Base-by-base conservation (phyloP, 2,329 filamentous ascomycete species). In the Colletotrichum sansevieriae region DNA sequence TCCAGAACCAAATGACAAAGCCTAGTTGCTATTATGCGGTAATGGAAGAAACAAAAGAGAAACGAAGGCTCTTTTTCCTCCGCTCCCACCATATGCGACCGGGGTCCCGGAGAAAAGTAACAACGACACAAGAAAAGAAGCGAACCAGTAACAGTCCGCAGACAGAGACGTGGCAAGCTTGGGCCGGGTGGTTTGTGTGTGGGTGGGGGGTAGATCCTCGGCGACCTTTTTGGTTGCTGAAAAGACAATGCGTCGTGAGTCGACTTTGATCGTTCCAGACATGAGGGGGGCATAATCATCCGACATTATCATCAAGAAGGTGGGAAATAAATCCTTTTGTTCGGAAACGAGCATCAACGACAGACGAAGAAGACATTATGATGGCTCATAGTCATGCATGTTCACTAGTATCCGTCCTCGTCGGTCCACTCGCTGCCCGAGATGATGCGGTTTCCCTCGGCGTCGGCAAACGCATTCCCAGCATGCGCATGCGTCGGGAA, bases 391-490 rank as follows among this genome's bases (percentile, higher is more conserved):
- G 33, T 55, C 33, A 55, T 29, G 13, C 33, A 41, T 29, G 13
- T 25, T 37, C 11, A 80, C 75, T 29, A 89, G 74, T 84, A 89
- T 41, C 82, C 85, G 76, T 90, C 88, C 75, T 90, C 88, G 71
- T 91, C 89, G 2, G 88, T 90, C 89, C 89, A 91, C 74, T 91
- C 89, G 77, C 88, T 90, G 12, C 87, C 87, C 37, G 87, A 89
- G n/a, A 87, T 80, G 70, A 90, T 88, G 39, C 88, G 83, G 76
- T 88, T 86, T n/a, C 87, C 88, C 41, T 90, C 84, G n/a, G 80
- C 78, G 68, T 90, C 88, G 68, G 86, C 78, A 78, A 84, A 83
- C 44, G 80, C 81, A 70, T 83, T 82, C 10, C 82, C 83, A 43
- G 79, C 79, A 76, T 86, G 84, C 51, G 78, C 74, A 10, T 81